Evolutionary conservation across 2,329 filamentous ascomycete species (phyloP).

Genomic region (Fusarium sp.): DNA sequence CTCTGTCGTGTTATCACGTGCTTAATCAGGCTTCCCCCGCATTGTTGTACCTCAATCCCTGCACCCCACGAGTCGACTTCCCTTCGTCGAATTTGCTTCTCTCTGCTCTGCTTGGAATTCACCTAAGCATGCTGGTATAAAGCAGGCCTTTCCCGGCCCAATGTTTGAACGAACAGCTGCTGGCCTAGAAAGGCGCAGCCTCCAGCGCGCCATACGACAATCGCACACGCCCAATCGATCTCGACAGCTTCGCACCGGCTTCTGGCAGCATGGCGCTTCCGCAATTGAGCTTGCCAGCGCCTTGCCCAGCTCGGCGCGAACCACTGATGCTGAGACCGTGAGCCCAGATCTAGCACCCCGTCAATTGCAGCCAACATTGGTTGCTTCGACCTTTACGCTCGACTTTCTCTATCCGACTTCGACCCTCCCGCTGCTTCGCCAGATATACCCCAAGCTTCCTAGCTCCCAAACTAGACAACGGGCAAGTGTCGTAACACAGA

Average conservation of each 20-base stretch:
- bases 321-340: conserved; percentile 29
- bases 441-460: conserved; percentile 46
- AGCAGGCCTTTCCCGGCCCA: conserved; percentile 40
- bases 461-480: conserved; percentile 34
- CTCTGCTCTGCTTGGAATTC: conserved; percentile 6
- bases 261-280: conserved; percentile 63
- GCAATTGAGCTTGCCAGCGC: conserved; percentile 57
- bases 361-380: conserved; percentile 45
- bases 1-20: neutral
- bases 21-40: neutral
- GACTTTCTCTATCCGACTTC: conserved; percentile 64
- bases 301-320: conserved; percentile 50
- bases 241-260: conserved; percentile 57
- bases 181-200: conserved; percentile 62
- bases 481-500: conserved; percentile 29
- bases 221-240: conserved; percentile 52
- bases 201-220: conserved; percentile 60
- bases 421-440: conserved; percentile 54
- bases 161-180: conserved; percentile 67
- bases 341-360: conserved; percentile 40
- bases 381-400: conserved; percentile 60
- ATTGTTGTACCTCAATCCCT: conserved; percentile 20
- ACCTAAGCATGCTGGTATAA: conserved; percentile 41
- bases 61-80: neutral
- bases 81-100: conserved; percentile 2